These are phyloP conservation scores for Ganoderma boninense DNA, from an alignment of 1,284 basidiomycete genomes.

Conservation along the genomic window DNA sequence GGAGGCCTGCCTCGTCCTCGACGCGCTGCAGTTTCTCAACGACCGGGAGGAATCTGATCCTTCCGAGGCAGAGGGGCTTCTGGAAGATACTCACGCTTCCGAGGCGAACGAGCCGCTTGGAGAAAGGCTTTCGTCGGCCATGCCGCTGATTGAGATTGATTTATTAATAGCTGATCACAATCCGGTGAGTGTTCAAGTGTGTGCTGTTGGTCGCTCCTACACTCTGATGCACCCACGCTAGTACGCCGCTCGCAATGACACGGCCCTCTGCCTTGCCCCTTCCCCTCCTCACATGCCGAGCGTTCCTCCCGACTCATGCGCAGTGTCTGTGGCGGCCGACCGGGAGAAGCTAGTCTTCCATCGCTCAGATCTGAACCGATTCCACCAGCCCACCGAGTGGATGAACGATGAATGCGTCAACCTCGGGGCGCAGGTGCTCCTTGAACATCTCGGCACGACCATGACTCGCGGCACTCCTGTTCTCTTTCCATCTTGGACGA, in stretches of 20 bases:
- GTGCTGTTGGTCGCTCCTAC: neutral
- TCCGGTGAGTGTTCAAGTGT: neutral
- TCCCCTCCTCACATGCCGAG: neutral
- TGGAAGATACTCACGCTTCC: no score
- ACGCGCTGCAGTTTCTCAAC: neutral
- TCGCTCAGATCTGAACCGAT: neutral
- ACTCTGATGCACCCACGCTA: neutral
- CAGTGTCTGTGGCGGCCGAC: neutral
- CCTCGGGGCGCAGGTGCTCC: neutral
- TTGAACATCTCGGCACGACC: neutral
- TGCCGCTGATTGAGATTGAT: neutral
- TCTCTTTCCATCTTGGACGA: neutral
- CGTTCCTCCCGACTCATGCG: neutral
- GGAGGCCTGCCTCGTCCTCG: neutral
- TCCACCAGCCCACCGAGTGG: neutral
- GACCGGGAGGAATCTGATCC: neutral
- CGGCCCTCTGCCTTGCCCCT: neutral
- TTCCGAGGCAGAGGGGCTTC: neutral
- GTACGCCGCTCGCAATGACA: neutral
- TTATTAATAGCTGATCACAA: neutral
- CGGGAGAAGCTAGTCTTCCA: neutral
- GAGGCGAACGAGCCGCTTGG: neutral
- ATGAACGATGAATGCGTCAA: neutral
- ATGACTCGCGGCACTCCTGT: neutral
- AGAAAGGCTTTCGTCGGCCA: neutral